Evolutionary conservation across 2,329 filamentous ascomycete species (phyloP).

Genomic region (Byssothecium circinans): DNA sequence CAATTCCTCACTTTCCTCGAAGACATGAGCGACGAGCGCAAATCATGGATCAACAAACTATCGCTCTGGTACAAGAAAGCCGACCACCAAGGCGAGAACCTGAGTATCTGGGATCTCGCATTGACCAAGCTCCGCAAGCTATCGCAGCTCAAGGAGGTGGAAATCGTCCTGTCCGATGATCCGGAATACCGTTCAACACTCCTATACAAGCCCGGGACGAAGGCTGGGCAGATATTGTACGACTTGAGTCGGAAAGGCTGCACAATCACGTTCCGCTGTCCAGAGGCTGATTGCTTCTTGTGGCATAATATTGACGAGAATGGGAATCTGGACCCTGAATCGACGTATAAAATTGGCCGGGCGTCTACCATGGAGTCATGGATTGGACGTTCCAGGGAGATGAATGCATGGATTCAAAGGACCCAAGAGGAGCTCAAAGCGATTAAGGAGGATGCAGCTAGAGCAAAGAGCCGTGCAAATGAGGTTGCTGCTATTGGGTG

Average conservation of each 20-base stretch:
- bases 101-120: conserved; percentile 18
- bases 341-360: too few species aligned
- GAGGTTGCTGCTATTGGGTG: too few species aligned
- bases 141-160: conserved; percentile 14
- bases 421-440: too few species aligned
- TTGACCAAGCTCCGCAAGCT: conserved; percentile 18
- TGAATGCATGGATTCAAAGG: too few species aligned
- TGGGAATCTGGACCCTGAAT: not conserved
- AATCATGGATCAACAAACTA: conserved; percentile 18
- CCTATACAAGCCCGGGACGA: not conserved
- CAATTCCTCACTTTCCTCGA: conserved; percentile 23
- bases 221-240: too few species aligned
- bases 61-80: conserved; percentile 24
- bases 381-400: too few species aligned
- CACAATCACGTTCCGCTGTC: not conserved
- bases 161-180: conserved; percentile 13
- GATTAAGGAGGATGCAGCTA: too few species aligned
- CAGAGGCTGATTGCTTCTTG: not conserved
- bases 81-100: conserved; percentile 16
- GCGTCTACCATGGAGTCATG: too few species aligned
- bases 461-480: too few species aligned
- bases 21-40: conserved; percentile 13
- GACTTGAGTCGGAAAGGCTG: not conserved
- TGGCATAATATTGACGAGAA: not conserved
- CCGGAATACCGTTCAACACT: not conserved